These are phyloP conservation scores for Bolboschoenus planiculmis DNA, from an alignment of 176 grass and related monocot species.

Conservation along the genomic window DNA sequence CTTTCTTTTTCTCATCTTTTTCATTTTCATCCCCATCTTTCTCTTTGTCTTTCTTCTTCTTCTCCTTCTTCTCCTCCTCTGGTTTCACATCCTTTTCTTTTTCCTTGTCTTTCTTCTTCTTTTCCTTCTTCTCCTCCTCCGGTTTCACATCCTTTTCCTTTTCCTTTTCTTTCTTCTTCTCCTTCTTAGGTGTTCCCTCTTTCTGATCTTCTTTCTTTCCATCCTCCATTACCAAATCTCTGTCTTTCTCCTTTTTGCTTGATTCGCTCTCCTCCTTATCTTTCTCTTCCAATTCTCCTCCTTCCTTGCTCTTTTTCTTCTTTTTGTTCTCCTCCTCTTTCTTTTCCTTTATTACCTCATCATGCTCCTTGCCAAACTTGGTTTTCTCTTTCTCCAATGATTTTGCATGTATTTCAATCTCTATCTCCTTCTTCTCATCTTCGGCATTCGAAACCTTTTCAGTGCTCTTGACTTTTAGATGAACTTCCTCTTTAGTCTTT, in stretches of 20 bases:
- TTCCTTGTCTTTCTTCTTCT: conserved; percentile 31
- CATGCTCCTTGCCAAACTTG: conserved; percentile 19
- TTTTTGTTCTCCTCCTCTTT: conserved; percentile 15
- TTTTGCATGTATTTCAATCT: conserved; percentile 45
- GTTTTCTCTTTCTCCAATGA: conserved; percentile 42
- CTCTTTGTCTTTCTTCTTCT: conserved; percentile 24
- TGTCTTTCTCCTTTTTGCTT: conserved; percentile 19
- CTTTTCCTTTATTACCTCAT: conserved; percentile 19
- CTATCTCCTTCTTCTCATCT: conserved; percentile 43
- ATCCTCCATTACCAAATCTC: background rate
- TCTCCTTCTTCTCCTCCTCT: background rate
- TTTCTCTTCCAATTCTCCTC: background rate
- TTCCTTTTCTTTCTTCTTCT: background rate
- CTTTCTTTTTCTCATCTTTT: conserved; percentile 22
- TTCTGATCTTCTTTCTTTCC: background rate
- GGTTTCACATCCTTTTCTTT: conserved; percentile 24
- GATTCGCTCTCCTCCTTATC: conserved; percentile 15
- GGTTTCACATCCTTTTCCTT: background rate
- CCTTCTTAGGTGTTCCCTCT: background rate
- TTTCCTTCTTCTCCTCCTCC: conserved; percentile 21
- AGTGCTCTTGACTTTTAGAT: conserved; percentile 61
- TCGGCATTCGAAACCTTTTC: conserved; percentile 23
- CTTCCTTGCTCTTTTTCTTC: background rate
- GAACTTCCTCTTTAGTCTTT: conserved; percentile 39
- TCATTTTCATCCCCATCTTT: conserved; percentile 29